Evolutionary conservation across 139 green algal genomes (phyloP), one percentile per base, ranked within the genome.

Genomic region (Picochlorum sp.): DNA sequence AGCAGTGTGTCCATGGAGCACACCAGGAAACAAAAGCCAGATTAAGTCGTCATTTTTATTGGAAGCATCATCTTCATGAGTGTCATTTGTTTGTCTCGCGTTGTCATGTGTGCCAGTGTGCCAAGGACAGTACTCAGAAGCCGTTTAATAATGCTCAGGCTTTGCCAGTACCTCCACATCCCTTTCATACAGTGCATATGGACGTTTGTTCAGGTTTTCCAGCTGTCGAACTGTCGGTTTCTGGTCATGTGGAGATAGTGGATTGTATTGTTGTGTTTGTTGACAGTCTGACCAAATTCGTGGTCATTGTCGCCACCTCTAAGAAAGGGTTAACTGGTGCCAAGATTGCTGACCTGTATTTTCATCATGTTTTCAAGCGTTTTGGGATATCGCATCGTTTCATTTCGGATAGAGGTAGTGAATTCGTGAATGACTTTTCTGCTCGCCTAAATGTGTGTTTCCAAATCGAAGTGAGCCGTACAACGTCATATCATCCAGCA

Each of bases 201-300:
- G 82, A 88, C 50, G 71, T 90, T 5, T 80, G 85, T 41, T 41
- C 34, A 41, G 34, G 34, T 41, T 41, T 41, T 41, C 34, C 34
- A 41, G 1, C 34, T 14, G 34, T 41, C 34, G 34, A 41, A 11
- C 34, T 13, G 8, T 41, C 34, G 8, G 9, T 10, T 11, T 41
- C 34, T 41, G 34, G 34, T 41, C 34, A 11, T 41, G 34, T 23
- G 0, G 4, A 6, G 18, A 62, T 69, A 16, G 64, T 74, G 13
- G 64, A 80, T 64, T 47, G 62, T 21, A 77, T 88, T 20, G 32
- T 80, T 3, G 69, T 79, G 0, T 75, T 86, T 57, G 71, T 87
- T 2, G 84, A 90, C 49, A 65, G 76, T 2, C 46, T 81, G 2
- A 77, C 41, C 41, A 88, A 89, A 59, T 62, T 78, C 52, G 60